phyloP scores from a whole-genome alignment of 2,329 filamentous ascomycete species.

The Microcera coccophila region DNA sequence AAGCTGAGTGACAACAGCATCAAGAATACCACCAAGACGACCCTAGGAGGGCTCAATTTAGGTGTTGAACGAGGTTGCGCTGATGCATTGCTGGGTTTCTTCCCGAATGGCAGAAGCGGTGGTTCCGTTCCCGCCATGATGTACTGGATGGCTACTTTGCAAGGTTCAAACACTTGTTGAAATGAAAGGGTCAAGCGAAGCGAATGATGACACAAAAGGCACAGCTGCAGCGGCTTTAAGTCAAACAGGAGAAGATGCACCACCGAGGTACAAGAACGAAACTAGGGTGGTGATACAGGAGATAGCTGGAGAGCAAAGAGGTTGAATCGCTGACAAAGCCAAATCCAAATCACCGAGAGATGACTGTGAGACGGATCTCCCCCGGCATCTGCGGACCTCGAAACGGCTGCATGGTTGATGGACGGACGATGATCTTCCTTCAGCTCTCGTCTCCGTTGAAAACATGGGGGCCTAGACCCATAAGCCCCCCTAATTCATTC shows the following conservation, averaged over 20 bases:
- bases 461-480: too few relatives aligned
- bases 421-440: too few relatives aligned
- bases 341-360: background rate
- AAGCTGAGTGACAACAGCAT: slow-evolving; percentile 26
- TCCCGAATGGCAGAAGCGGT: background rate
- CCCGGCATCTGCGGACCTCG: background rate
- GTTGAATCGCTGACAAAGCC: background rate
- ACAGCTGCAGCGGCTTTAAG: background rate
- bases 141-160: too few relatives aligned
- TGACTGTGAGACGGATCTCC: background rate
- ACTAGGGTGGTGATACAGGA: background rate
- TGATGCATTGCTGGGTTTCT: background rate
- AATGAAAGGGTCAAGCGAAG: background rate
- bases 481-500: too few relatives aligned
- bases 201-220: too few relatives aligned
- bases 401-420: too few relatives aligned
- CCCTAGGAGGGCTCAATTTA: slow-evolving; percentile 23
- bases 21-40: slow-evolving; percentile 22
- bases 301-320: background rate
- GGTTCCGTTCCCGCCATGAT: background rate
- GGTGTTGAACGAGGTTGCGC: slow-evolving; percentile 15
- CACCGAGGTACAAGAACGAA: background rate
- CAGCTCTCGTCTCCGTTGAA: too few relatives aligned
- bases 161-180: too few relatives aligned
- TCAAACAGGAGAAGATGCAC: background rate